These are phyloP conservation scores for Penicillium sp. DNA, from an alignment of 2,329 filamentous ascomycete genomes.

Conservation along the genomic window DNA sequence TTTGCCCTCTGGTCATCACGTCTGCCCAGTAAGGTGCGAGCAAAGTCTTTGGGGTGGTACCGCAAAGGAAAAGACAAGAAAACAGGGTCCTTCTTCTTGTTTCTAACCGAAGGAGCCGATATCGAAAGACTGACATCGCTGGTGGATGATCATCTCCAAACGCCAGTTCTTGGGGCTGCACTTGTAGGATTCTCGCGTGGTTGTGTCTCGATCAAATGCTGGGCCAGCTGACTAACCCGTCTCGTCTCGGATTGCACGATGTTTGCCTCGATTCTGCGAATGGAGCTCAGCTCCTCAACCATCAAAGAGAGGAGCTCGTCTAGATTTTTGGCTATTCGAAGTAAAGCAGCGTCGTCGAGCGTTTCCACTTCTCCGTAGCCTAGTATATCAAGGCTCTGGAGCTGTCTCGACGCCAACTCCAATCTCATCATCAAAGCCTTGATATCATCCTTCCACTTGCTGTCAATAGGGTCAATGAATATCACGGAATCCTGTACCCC, in stretches of 20 bases:
- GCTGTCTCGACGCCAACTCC: constrained; percentile 40
- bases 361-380: constrained; percentile 31
- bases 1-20: neutral
- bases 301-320: constrained; percentile 39
- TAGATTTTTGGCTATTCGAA: constrained; percentile 35
- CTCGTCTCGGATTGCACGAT: constrained; percentile 40
- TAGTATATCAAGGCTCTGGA: constrained; percentile 44
- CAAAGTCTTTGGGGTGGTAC: neutral
- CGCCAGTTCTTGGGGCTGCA: constrained; percentile 27
- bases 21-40: constrained; percentile 1
- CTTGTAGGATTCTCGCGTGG: neutral
- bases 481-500: constrained; percentile 19
- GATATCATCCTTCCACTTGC: constrained; percentile 41
- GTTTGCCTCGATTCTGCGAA: constrained; percentile 42
- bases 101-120: neutral
- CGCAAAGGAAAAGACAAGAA: neutral
- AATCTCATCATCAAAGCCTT: constrained; percentile 37
- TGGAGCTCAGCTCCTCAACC: constrained; percentile 42
- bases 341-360: constrained; percentile 37
- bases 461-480: constrained; percentile 43
- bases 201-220: constrained; percentile 26
- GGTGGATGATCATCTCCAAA: constrained; percentile 32
- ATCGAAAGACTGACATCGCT: constrained; percentile 12
- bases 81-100: constrained; percentile 8
- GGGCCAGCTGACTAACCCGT: constrained; percentile 38